phyloP scores from a whole-genome alignment of 192 early-diverging fungal species.

The Backusella psychrophila region DNA sequence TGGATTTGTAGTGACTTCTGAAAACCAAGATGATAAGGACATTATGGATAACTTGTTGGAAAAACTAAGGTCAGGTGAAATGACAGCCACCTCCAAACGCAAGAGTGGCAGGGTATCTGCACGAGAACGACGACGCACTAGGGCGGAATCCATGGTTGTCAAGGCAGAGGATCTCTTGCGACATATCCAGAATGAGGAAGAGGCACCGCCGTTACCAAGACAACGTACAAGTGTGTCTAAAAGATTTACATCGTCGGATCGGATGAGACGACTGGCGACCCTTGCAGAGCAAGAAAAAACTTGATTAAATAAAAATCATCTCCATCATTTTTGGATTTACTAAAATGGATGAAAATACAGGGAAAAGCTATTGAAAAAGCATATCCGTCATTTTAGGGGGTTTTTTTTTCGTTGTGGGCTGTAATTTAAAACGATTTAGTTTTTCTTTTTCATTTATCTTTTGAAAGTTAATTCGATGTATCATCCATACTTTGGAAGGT shows the following conservation, averaged over 20 bases:
- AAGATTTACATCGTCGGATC: constrained; percentile 19
- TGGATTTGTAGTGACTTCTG: constrained; percentile 15
- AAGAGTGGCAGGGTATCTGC: constrained; percentile 16
- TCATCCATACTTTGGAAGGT: too few relatives aligned
- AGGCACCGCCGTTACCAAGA: constrained; percentile 16
- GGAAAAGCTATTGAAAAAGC: too few relatives aligned
- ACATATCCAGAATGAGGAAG: constrained; percentile 42
- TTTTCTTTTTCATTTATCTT: too few relatives aligned
- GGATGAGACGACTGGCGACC: constrained; percentile 23
- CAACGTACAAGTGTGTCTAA: constrained; percentile 13
- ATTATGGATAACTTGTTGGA: constrained; percentile 79
- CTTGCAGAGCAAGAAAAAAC: constrained; percentile 21
- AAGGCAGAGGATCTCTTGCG: constrained; percentile 43
- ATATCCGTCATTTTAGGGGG: too few relatives aligned
- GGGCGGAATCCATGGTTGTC: constrained; percentile 34
- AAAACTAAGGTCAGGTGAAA: constrained; percentile 64
- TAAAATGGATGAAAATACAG: too few relatives aligned
- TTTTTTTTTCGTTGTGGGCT: too few relatives aligned
- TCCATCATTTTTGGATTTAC: too few relatives aligned
- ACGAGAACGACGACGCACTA: constrained; percentile 26
- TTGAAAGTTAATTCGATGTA: too few relatives aligned
- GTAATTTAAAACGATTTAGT: too few relatives aligned
- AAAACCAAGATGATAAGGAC: constrained; percentile 62
- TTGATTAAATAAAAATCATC: background rate
- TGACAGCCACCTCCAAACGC: constrained; percentile 41